phyloP scores from a whole-genome alignment of 2,329 filamentous ascomycete genomes.

The Huntiella bhutanensis region DNA sequence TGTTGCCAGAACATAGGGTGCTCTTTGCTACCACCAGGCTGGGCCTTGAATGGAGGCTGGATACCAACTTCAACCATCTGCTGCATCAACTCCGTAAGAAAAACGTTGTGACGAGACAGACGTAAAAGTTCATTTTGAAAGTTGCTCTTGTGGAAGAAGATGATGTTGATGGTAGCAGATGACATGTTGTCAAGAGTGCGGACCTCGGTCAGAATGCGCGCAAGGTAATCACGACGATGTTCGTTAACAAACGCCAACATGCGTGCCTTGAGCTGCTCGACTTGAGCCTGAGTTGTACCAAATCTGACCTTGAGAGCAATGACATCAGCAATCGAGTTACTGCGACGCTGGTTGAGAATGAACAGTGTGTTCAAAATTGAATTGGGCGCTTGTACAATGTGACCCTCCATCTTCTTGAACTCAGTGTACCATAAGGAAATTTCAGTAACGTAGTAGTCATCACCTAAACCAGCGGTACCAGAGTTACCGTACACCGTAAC shows the following conservation, averaged over 20 bases:
- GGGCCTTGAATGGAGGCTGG: slow-evolving; percentile 45
- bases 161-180: slow-evolving; percentile 71
- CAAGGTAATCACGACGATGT: slow-evolving; percentile 79
- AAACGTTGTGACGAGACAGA: slow-evolving; percentile 79
- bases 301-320: slow-evolving; percentile 73
- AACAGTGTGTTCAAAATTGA: slow-evolving; percentile 83
- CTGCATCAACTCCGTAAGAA: slow-evolving; percentile 78
- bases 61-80: slow-evolving; percentile 70
- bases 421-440: slow-evolving; percentile 87
- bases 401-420: slow-evolving; percentile 97
- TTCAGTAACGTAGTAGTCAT: slow-evolving; percentile 93
- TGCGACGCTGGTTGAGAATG: slow-evolving; percentile 85
- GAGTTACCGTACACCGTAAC: slow-evolving; percentile 84
- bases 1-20: slow-evolving; percentile 40
- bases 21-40: slow-evolving; percentile 50
- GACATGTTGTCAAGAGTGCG: slow-evolving; percentile 64
- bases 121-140: slow-evolving; percentile 90
- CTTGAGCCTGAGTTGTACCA: slow-evolving; percentile 65
- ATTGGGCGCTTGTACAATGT: slow-evolving; percentile 90
- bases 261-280: slow-evolving; percentile 60
- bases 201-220: slow-evolving; percentile 73
- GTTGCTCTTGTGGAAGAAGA: slow-evolving; percentile 96
- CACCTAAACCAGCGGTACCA: slow-evolving; percentile 56
- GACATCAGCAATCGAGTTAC: slow-evolving; percentile 71
- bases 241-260: slow-evolving; percentile 66